Conservation (phyloP, 2,329 filamentous ascomycete species). For the Didymellaceae sp. region DNA sequence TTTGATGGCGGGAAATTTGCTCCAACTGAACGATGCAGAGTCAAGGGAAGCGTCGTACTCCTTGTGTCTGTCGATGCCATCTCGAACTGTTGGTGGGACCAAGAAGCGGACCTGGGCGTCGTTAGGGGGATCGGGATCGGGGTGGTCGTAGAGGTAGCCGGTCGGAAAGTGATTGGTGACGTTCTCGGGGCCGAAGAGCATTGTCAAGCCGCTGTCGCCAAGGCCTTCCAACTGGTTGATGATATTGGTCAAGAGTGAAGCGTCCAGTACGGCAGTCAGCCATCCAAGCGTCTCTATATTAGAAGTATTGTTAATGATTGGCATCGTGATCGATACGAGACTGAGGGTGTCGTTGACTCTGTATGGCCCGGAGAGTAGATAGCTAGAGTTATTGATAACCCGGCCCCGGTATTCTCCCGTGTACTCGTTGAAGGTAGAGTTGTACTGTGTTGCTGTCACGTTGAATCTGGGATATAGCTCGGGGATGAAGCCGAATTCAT, state of each 20-base stretch:
- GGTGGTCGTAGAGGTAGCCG: constrained; percentile 40
- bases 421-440: constrained; percentile 42
- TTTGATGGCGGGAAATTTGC: constrained; percentile 67
- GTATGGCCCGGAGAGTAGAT: constrained; percentile 78
- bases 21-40: constrained; percentile 61
- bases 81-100: constrained; percentile 41
- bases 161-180: constrained; percentile 63
- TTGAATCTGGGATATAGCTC: constrained; percentile 80
- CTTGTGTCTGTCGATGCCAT: constrained; percentile 30
- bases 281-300: constrained; percentile 75
- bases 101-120: constrained; percentile 41
- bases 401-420: constrained; percentile 54
- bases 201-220: constrained; percentile 70
- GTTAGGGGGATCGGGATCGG: constrained; percentile 28
- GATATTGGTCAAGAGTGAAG: constrained; percentile 67
- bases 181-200: constrained; percentile 73
- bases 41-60: constrained; percentile 34
- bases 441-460: constrained; percentile 55
- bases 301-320: constrained; percentile 72
- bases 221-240: constrained; percentile 72
- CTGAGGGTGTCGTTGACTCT: constrained; percentile 75
- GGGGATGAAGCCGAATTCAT: constrained; percentile 70
- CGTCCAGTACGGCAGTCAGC: constrained; percentile 79
- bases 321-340: constrained; percentile 80
- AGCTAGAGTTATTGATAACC: constrained; percentile 55